Conservation (phyloP, 208 protist genomes). For the Novymonas esmeraldas region DNA sequence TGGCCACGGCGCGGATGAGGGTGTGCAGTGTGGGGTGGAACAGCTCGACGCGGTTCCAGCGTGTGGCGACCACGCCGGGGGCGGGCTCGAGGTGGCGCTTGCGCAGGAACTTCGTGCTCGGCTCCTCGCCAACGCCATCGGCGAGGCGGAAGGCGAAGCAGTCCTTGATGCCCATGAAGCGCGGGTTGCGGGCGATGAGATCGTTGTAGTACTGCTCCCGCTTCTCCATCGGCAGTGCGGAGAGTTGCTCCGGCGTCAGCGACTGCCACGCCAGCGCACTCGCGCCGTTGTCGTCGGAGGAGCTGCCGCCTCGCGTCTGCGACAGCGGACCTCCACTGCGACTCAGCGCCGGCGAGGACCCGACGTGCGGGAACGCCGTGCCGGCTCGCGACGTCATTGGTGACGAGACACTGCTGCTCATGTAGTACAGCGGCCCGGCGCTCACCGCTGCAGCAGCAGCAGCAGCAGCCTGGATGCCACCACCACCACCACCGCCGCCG, state of each 20-base stretch:
- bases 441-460: not conserved
- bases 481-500: not conserved
- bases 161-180: conserved; percentile 52
- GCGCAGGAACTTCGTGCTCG: conserved; percentile 53
- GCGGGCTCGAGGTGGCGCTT: conserved; percentile 43
- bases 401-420: conserved; percentile 16
- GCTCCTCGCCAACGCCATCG: conserved; percentile 33
- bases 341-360: not conserved
- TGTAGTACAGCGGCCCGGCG: conserved; percentile 9
- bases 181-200: conserved; percentile 26
- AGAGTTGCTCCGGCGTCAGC: conserved; percentile 1
- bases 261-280: not conserved
- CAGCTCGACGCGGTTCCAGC: conserved; percentile 75
- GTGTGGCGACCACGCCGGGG: conserved; percentile 43
- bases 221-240: conserved; percentile 30
- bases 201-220: conserved; percentile 39
- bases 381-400: not conserved
- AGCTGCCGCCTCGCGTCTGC: not conserved
- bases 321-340: not conserved
- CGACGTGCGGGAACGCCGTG: not conserved
- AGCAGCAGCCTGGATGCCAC: too few species aligned
- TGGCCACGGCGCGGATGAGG: conserved; percentile 41
- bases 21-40: conserved; percentile 54
- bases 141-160: conserved; percentile 64
- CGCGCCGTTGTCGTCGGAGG: not conserved